phyloP scores from a whole-genome alignment of 164 flowering plant species.

The Piper longum region DNA sequence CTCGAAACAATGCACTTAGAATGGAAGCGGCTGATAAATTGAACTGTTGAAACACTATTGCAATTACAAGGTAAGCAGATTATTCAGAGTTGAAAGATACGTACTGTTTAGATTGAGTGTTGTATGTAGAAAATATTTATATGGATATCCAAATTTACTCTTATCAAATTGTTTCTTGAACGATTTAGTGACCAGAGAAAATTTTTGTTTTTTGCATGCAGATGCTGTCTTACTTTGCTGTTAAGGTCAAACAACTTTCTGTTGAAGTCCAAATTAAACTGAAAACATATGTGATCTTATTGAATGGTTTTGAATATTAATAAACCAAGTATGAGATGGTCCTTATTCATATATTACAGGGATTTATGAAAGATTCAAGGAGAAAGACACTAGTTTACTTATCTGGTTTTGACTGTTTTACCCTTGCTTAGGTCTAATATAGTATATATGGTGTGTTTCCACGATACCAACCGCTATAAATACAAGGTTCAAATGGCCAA shows the following conservation, averaged over 20 bases:
- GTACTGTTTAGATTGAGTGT: conserved; percentile 31
- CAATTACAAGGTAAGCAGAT: too few species aligned
- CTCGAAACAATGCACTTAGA: too few species aligned
- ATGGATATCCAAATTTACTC: background rate
- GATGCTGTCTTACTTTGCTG: conserved; percentile 19
- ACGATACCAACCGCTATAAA: too few species aligned
- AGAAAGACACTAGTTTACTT: conserved; percentile 29
- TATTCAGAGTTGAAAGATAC: too few species aligned
- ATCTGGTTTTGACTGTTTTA: conserved; percentile 40
- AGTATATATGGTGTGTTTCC: too few species aligned
- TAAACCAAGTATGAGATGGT: background rate
- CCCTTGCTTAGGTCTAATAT: conserved; percentile 33
- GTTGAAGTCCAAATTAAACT: too few species aligned
- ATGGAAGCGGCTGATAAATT: too few species aligned
- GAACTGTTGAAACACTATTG: too few species aligned
- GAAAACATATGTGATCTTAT: too few species aligned
- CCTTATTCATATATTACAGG: conserved; percentile 24
- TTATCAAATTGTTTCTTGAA: background rate
- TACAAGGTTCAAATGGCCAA: too few species aligned
- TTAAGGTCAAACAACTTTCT: conserved; percentile 11
- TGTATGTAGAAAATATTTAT: conserved; percentile 18
- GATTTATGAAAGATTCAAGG: conserved; percentile 71
- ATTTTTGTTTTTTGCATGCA: conserved; percentile 5
- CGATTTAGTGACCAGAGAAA: too few species aligned
- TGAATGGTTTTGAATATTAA: too few species aligned